Conservation (phyloP, 805 yeast genomes). For the Jamesozyma rosinii region DNA sequence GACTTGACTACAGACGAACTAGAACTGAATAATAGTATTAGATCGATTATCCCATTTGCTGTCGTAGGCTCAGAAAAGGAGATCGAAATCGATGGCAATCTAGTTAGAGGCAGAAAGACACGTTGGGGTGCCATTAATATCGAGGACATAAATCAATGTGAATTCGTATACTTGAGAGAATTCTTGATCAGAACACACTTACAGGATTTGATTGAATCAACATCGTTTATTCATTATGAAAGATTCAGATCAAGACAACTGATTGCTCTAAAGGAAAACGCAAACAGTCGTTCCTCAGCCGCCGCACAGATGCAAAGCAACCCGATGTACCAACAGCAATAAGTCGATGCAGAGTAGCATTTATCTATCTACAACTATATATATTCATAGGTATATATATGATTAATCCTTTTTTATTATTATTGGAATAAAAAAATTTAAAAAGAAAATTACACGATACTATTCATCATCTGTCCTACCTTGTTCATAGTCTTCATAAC, state of each 20-base stretch:
- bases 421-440: neutral
- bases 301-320: slow-evolving; percentile 20
- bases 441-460: no score
- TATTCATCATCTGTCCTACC: no score
- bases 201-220: slow-evolving; percentile 91
- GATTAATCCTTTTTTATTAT: no score
- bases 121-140: slow-evolving; percentile 91
- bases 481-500: slow-evolving; percentile 23
- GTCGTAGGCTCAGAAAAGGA: slow-evolving; percentile 83
- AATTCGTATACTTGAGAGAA: slow-evolving; percentile 87
- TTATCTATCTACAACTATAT: neutral
- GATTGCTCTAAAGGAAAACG: slow-evolving; percentile 86
- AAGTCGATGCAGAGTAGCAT: neutral
- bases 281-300: slow-evolving; percentile 35
- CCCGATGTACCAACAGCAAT: slow-evolving; percentile 4
- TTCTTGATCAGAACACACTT: slow-evolving; percentile 91
- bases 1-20: slow-evolving; percentile 62
- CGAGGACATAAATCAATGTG: slow-evolving; percentile 92
- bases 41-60: slow-evolving; percentile 83
- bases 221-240: slow-evolving; percentile 82
- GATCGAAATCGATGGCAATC: slow-evolving; percentile 65
- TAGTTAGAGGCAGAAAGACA: slow-evolving; percentile 82
- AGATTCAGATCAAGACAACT: slow-evolving; percentile 88
- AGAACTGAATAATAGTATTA: slow-evolving; percentile 65
- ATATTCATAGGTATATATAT: neutral